Conservation (phyloP, 2,329 filamentous ascomycete species). For the Alternaria panax region DNA sequence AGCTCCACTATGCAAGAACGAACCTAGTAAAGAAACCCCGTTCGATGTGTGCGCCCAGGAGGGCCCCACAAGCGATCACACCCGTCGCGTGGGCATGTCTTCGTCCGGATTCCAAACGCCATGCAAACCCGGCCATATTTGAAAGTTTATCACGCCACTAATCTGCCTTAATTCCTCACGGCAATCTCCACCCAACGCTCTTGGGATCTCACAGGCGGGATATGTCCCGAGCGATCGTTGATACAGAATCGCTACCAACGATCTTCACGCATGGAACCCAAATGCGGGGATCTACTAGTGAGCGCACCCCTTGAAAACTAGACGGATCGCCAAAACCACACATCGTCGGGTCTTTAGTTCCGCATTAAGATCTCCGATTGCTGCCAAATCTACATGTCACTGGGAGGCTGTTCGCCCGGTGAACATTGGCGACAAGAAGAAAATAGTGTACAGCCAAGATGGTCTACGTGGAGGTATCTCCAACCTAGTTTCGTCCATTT, state of each 20-base stretch:
- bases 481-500: background rate
- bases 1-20: background rate
- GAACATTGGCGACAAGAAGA: background rate
- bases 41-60: background rate
- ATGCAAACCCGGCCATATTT: background rate
- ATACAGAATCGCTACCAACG: slow-evolving; percentile 3
- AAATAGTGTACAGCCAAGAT: background rate
- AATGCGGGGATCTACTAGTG: slow-evolving; percentile 6
- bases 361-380: background rate
- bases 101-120: background rate
- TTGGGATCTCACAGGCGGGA: slow-evolving; percentile 4
- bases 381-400: background rate
- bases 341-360: slow-evolving; percentile 3
- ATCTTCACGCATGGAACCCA: slow-evolving; percentile 7
- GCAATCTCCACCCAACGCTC: background rate
- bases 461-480: background rate
- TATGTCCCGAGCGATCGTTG: slow-evolving; percentile 4
- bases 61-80: background rate
- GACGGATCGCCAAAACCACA: slow-evolving; percentile 1
- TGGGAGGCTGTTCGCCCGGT: background rate
- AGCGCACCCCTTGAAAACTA: background rate
- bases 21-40: background rate
- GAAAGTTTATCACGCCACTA: background rate
- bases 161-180: background rate
- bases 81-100: background rate